Base-by-base conservation (phyloP, 169 alveolate genomes). In the Prorocentrum cordatum region DNA sequence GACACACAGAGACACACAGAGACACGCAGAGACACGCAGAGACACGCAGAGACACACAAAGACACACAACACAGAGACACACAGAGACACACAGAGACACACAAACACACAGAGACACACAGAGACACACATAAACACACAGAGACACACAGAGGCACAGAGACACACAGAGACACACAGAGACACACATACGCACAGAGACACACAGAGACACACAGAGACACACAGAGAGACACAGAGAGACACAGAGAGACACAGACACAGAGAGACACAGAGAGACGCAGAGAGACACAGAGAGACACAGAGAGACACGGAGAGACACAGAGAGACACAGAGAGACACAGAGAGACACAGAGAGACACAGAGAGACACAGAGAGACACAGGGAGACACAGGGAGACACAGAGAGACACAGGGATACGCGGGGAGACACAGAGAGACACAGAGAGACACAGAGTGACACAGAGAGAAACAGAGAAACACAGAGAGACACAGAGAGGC, bases 61-160 rank as follows among this genome's bases (percentile, higher is more conserved):
- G n/a, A n/a, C n/a, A n/a, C n/a, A n/a, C n/a, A n/a, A n/a, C n/a
- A n/a, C n/a, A n/a, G n/a, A n/a, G n/a, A n/a, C n/a, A n/a, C n/a
- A n/a, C n/a, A n/a, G n/a, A n/a, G n/a, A n/a, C n/a, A n/a, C n/a
- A n/a, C n/a, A n/a, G n/a, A n/a, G n/a, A n/a, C n/a, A n/a, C n/a
- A n/a, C n/a, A n/a, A n/a, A n/a, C n/a, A n/a, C n/a, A n/a, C n/a
- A n/a, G n/a, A n/a, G n/a, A n/a, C n/a, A n/a, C n/a, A n/a, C n/a
- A n/a, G n/a, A n/a, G n/a, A n/a, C n/a, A 50, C 64, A 50, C 26
- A 50, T 27, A 62, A 29, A 62, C 38, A 62, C 39, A 62, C 39
- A 62, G 71, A 62, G 26, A 62, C 71, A 62, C 38, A 62, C 42
- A 62, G 38, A 62, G 71, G 26, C 39, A 62, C 39, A 62, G 71